Evolutionary conservation across 352 stramenopile genomes (phyloP).

Genomic region (Elongisporangium senticosum): DNA sequence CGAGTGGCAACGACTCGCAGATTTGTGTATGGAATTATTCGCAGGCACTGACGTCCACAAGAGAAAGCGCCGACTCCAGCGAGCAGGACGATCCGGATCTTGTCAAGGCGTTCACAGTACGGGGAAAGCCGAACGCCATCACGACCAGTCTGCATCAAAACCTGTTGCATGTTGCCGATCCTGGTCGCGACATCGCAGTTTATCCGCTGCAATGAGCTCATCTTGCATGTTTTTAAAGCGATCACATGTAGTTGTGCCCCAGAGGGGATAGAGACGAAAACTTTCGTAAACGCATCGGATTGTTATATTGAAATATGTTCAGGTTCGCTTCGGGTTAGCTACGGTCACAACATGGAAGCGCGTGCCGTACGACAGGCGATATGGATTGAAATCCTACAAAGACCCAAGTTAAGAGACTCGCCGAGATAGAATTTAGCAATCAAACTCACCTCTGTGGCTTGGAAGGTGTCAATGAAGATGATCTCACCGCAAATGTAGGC

Average conservation of each 20-base stretch:
- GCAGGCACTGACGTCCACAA: constrained; percentile 16
- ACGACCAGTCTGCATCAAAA: constrained; percentile 43
- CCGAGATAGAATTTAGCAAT: constrained; percentile 1
- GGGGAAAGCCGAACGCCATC: constrained; percentile 50
- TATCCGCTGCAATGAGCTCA: constrained; percentile 36
- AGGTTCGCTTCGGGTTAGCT: constrained; percentile 65
- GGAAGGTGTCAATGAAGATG: constrained; percentile 83
- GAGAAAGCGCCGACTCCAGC: constrained; percentile 6
- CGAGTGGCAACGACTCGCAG: constrained; percentile 62
- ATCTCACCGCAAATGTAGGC: constrained; percentile 80
- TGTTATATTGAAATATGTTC: constrained; percentile 6
- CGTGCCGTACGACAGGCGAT: constrained; percentile 65
- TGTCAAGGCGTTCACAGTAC: constrained; percentile 38
- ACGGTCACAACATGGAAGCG: constrained; percentile 79
- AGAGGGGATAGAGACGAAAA: not conserved
- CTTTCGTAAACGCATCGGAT: not conserved
- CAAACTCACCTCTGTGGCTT: constrained; percentile 62
- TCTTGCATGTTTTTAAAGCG: not conserved
- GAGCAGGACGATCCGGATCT: constrained; percentile 25
- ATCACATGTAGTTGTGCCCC: not conserved
- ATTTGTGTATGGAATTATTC: constrained; percentile 63
- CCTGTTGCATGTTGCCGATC: constrained; percentile 45
- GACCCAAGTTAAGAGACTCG: constrained; percentile 3
- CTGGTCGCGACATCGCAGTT: constrained; percentile 39
- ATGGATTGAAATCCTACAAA: constrained; percentile 78